Evolutionary conservation across 768 basidiomycete species (phyloP), one percentile per base, ranked within the genome.

Genomic region (Podaxis sp.): DNA sequence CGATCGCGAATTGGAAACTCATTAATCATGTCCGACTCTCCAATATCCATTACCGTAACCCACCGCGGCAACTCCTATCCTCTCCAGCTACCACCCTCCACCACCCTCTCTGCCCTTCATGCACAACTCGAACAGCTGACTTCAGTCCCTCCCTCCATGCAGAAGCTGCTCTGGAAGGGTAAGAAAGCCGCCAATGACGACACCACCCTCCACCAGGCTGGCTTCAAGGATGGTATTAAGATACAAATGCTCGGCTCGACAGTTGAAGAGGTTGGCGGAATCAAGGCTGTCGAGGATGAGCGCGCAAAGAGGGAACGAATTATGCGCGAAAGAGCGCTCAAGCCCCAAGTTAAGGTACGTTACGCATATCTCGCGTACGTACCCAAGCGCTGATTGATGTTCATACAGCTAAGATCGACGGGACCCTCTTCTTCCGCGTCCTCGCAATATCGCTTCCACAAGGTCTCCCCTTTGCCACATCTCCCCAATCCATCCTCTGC

Each of bases 91-190:
- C 74, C 76, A n/a, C 72, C 80, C 0, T 77, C 85, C 46, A 77
- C 76, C 53, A 81, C 88, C 2, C 68, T 93, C n/a, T 72, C 76
- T 1, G 70, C 68, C 10, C 76, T 93, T 2, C 81, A 86, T 58
- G 66, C 75, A 1, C 78, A 70, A 33, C 69, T 92, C 3, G 84
- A 88, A 69, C 81, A 86, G 65, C 78, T 90, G 30, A 92, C 89
- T 1, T 78, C 80, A 26, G 87, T 92, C 11, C 88, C 89, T 0
- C 80, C 84, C 3, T 70, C 79, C 2, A 74, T 87, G 44, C 90
- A 93, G 76, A 93, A 93, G 68, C 77, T 92, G 46, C 71, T 92
- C 8, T 88, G 82, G 75, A 90, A 86, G 70, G 89, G 90, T 37
- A 91, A 88, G 78, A 81, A 77, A 56, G 60, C 72, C 76, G 57